Evolutionary conservation across 1,284 basidiomycete genomes (phyloP).

Genomic region (Puccinia triticina): DNA sequence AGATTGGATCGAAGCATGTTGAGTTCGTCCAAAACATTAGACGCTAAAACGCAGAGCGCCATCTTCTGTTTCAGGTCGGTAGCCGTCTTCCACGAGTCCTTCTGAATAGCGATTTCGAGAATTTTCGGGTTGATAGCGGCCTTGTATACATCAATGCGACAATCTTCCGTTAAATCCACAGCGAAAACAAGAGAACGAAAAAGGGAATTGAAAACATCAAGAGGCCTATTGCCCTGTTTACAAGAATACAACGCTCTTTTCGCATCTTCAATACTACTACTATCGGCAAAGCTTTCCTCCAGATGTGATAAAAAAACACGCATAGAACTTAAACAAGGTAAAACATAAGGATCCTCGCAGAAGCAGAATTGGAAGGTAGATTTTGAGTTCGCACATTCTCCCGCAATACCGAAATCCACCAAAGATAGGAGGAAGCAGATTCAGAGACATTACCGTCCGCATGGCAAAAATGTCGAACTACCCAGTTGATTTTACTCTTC

Average conservation of each 20-base stretch:
- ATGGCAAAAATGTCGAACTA: conserved; percentile 17
- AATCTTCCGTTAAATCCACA: conserved; percentile 28
- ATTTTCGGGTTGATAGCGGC: background rate
- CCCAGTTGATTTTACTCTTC: conserved; percentile 28
- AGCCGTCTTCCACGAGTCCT: background rate
- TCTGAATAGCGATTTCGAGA: too few species aligned
- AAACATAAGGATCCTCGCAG: background rate
- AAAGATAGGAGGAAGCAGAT: background rate
- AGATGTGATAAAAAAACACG: background rate
- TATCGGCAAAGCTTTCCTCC: conserved; percentile 14
- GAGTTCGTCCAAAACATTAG: conserved; percentile 14
- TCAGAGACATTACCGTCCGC: background rate
- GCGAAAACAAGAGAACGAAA: conserved; percentile 25
- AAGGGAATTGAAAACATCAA: conserved; percentile 29
- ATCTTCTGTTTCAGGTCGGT: background rate
- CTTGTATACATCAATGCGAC: conserved; percentile 1
- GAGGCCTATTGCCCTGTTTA: too few species aligned
- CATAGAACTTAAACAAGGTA: background rate
- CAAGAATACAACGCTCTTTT: conserved; percentile 9
- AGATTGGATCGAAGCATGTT: background rate
- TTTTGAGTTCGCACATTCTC: background rate
- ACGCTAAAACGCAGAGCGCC: background rate
- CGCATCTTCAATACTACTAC: background rate
- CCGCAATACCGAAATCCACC: conserved; percentile 6
- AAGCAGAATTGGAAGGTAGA: background rate